Conservation (phyloP, 495 filamentous ascomycete genomes). For the Daldinia decipiens region DNA sequence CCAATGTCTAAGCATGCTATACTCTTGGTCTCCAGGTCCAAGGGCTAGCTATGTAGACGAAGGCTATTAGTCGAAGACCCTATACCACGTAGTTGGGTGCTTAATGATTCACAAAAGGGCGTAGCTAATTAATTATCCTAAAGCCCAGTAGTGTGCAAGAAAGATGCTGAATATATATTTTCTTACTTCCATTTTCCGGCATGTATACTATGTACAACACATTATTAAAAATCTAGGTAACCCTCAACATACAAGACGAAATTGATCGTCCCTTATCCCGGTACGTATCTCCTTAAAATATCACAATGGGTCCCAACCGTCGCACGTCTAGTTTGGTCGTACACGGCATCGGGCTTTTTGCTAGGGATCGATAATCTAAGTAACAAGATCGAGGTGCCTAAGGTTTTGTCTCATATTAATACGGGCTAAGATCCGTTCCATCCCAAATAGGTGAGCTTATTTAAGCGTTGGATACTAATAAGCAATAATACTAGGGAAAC, state of each 20-base stretch:
- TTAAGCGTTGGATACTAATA: constrained; percentile 14
- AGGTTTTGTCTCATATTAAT: constrained; percentile 8
- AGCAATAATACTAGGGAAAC: constrained; percentile 4
- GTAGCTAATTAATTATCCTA: background rate
- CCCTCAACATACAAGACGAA: background rate
- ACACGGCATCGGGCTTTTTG: constrained; percentile 36
- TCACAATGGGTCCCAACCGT: background rate
- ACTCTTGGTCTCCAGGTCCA: background rate
- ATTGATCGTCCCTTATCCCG: background rate
- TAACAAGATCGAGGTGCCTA: constrained; percentile 21
- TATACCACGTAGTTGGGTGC: background rate
- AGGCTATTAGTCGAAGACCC: background rate
- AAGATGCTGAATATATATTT: background rate
- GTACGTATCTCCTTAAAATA: background rate
- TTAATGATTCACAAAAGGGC: background rate
- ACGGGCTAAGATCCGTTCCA: constrained; percentile 7
- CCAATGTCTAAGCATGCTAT: background rate
- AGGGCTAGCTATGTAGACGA: background rate
- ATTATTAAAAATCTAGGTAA: background rate
- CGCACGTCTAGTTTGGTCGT: constrained; percentile 18
- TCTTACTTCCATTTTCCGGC: background rate
- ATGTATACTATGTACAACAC: background rate
- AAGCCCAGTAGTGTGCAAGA: background rate
- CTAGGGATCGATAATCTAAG: constrained; percentile 30
- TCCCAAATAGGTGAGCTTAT: constrained; percentile 9